Conservation (phyloP, 139 green algal genomes). For the Pedinophyceae sp. region DNA sequence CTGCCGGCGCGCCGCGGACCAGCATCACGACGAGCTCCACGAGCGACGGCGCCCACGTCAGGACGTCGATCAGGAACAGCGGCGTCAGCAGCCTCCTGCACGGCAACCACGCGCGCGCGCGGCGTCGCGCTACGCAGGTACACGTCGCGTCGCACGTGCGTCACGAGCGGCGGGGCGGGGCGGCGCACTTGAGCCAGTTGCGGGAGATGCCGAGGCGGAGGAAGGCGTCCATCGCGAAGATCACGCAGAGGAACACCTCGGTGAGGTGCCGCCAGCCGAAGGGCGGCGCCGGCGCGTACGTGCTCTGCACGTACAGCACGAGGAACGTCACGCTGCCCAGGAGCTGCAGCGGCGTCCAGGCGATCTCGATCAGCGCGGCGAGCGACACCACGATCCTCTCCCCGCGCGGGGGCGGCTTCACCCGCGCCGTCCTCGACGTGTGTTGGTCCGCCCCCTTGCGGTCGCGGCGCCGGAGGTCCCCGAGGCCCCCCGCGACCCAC, state of each 20-base stretch:
- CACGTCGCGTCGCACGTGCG: background rate
- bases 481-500: no score
- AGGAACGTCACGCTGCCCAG: background rate
- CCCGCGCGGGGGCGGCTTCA: slow-evolving; percentile 82
- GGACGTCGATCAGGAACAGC: background rate
- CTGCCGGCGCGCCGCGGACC: background rate
- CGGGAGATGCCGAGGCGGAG: background rate
- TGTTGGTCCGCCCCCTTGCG: no score
- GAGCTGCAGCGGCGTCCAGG: background rate
- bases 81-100: background rate
- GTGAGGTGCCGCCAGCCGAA: background rate
- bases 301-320: background rate
- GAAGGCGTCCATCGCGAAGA: background rate
- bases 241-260: background rate
- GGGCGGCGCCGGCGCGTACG: background rate
- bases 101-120: no score
- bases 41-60: background rate
- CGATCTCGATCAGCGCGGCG: slow-evolving; percentile 96
- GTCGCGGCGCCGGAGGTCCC: no score
- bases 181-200: background rate
- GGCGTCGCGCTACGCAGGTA: no score
- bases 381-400: slow-evolving; percentile 97
- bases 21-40: background rate
- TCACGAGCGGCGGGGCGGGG: background rate
- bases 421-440: no score